A percentile compares a stretch with the other conserved stretches of the same genome.
Evolutionary conservation across 2,329 filamentous ascomycete genomes (phyloP).

Genomic region (Kalaharituber pfeilii): DNA sequence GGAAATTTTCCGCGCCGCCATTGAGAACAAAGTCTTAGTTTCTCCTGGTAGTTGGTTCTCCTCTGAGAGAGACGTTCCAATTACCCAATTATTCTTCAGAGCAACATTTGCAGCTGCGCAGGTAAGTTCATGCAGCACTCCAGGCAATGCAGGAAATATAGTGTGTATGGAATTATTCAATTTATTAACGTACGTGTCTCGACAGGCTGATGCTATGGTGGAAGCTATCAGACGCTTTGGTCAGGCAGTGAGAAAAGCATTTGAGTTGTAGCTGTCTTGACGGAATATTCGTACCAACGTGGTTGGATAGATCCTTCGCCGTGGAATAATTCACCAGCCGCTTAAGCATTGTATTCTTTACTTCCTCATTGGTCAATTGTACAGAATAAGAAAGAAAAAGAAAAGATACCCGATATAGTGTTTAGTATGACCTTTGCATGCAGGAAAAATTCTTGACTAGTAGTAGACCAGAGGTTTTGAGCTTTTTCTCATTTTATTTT

Average conservation of each 20-base stretch:
- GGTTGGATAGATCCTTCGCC: not conserved
- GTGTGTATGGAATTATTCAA: conserved; percentile 1
- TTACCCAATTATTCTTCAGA: conserved; percentile 62
- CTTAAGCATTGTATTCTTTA: not conserved
- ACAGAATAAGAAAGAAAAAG: not conserved
- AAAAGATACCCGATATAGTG: not conserved
- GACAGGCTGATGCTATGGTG: conserved; percentile 44
- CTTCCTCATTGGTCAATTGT: not conserved
- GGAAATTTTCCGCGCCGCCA: conserved; percentile 61
- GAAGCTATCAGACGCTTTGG: conserved; percentile 62
- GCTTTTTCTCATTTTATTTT: not conserved
- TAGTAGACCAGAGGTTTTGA: not conserved
- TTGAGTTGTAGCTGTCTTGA: conserved; percentile 29
- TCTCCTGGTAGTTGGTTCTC: conserved; percentile 84
- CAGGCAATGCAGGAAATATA: not conserved
- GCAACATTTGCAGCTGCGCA: conserved; percentile 73
- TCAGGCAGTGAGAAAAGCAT: conserved; percentile 47
- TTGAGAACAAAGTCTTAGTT: conserved; percentile 61
- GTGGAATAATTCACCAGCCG: not conserved
- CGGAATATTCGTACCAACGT: not conserved
- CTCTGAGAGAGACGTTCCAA: conserved; percentile 45
- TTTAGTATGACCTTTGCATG: not conserved
- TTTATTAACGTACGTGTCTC: not conserved
- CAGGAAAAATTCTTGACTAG: not conserved
- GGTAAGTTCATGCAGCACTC: too few species aligned